Conservation (phyloP, 768 basidiomycete species). For the Tylopilus subfusipes region DNA sequence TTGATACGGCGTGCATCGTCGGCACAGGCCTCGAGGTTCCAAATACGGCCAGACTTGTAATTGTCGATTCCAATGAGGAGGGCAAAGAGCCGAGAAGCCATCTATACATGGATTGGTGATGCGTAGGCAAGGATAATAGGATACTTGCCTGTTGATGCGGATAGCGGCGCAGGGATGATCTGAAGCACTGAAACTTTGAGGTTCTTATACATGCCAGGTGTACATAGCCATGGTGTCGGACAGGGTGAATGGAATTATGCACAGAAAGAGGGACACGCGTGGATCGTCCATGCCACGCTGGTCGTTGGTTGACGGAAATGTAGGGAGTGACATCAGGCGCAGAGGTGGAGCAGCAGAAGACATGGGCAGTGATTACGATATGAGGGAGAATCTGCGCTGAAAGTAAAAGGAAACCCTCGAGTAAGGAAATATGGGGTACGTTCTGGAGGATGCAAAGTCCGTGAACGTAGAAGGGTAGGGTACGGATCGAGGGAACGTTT, state of each 20-base stretch:
- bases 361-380: background rate
- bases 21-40: constrained; percentile 64
- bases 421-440: too few species aligned
- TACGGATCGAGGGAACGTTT: background rate
- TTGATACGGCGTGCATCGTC: constrained; percentile 60
- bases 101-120: constrained; percentile 22
- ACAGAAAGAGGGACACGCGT: background rate
- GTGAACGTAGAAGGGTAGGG: background rate
- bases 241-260: background rate
- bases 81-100: constrained; percentile 54
- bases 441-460: background rate
- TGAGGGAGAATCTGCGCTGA: constrained; percentile 9
- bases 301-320: constrained; percentile 20
- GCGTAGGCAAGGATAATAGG: background rate
- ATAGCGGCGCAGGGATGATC: constrained; percentile 7
- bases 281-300: constrained; percentile 4
- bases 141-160: constrained; percentile 10
- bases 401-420: background rate
- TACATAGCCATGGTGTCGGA: constrained; percentile 4
- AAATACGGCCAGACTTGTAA: constrained; percentile 61
- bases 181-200: background rate
- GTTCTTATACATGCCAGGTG: constrained; percentile 19
- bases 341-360: background rate
- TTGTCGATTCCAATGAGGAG: constrained; percentile 67
- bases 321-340: constrained; percentile 11